phyloP scores from a whole-genome alignment of 2,329 filamentous ascomycete species.

The Colletotrichum incanum region DNA sequence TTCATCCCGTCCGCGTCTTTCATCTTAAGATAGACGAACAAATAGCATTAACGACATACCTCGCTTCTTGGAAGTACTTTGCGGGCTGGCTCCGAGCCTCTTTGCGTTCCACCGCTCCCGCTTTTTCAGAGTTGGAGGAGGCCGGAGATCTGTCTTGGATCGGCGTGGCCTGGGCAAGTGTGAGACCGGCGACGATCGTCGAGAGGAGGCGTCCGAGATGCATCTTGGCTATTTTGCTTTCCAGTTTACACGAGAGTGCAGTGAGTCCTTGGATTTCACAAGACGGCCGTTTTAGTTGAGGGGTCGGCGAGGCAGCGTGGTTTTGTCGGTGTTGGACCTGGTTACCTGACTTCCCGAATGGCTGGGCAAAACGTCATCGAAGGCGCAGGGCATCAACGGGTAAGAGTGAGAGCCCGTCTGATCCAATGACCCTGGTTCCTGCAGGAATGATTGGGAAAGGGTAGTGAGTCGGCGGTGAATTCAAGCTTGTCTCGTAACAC shows the following conservation, averaged over 20 bases:
- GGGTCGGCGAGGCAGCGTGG: not conserved
- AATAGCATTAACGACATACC: conserved; percentile 5
- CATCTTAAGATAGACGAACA: not conserved
- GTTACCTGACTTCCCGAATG: not conserved
- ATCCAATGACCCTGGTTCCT: conserved; percentile 22
- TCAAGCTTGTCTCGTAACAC: not conserved
- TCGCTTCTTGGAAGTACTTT: conserved; percentile 32
- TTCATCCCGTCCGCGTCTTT: not conserved
- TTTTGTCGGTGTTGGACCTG: conserved; percentile 1
- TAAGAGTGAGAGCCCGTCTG: not conserved
- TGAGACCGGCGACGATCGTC: conserved; percentile 22
- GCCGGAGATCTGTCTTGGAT: conserved; percentile 22
- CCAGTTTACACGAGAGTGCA: not conserved
- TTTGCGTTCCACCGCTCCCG: not conserved
- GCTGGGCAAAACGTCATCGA: conserved; percentile 38
- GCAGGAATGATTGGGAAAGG: not conserved
- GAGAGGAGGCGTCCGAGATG: conserved; percentile 23
- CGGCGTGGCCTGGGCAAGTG: conserved; percentile 29
- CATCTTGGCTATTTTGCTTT: conserved; percentile 24
- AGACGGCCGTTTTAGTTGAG: no score
- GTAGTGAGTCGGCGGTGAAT: not conserved
- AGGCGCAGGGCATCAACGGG: not conserved
- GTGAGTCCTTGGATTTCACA: not conserved
- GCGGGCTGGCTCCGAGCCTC: conserved; percentile 8
- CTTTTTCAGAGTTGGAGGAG: not conserved